phyloP scores from a whole-genome alignment of 2,329 filamentous ascomycete species.

The Gliomastix tumulicola region DNA sequence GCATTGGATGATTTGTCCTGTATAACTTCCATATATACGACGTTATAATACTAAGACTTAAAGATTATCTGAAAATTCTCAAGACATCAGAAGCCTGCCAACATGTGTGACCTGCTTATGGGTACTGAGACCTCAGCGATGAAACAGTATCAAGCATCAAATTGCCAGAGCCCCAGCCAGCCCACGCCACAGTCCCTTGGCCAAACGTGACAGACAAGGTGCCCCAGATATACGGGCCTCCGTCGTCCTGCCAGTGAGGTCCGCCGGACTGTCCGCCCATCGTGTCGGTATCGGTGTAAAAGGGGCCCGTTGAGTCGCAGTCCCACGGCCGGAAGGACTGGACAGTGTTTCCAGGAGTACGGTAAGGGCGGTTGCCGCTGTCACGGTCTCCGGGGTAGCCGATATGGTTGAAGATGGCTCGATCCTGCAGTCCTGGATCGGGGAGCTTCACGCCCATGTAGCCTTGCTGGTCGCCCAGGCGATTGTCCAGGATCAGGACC shows the following conservation, averaged over 20 bases:
- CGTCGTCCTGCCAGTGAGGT: conserved; percentile 6
- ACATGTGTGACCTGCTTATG: too few relatives aligned
- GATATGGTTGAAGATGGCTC: conserved; percentile 10
- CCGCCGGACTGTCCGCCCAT: conserved; percentile 10
- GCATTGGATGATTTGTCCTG: too few relatives aligned
- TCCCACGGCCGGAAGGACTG: conserved; percentile 3
- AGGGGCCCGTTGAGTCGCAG: conserved; percentile 7
- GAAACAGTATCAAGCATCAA: conserved; percentile 4
- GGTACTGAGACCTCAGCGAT: conserved; percentile 1
- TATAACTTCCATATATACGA: too few relatives aligned
- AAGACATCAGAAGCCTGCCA: too few relatives aligned
- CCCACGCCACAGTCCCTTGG: conserved; percentile 1
- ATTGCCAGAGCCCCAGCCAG: conserved; percentile 6
- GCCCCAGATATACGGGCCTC: conserved; percentile 5
- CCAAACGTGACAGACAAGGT: conserved; percentile 5
- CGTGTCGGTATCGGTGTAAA: conserved; percentile 7
- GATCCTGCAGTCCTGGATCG: conserved; percentile 8
- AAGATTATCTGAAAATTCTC: too few relatives aligned
- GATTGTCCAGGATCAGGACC: conserved; percentile 14
- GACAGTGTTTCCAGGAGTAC: conserved; percentile 4
- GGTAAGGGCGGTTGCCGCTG: conserved; percentile 8
- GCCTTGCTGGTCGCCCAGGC: conserved; percentile 15
- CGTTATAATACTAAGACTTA: too few relatives aligned
- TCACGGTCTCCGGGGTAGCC: conserved; percentile 12
- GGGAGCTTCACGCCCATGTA: conserved; percentile 13